Evolutionary conservation across 176 grass and related monocot species (phyloP), one percentile per base, ranked within the genome.

Genomic region (Ensete glaucum): DNA sequence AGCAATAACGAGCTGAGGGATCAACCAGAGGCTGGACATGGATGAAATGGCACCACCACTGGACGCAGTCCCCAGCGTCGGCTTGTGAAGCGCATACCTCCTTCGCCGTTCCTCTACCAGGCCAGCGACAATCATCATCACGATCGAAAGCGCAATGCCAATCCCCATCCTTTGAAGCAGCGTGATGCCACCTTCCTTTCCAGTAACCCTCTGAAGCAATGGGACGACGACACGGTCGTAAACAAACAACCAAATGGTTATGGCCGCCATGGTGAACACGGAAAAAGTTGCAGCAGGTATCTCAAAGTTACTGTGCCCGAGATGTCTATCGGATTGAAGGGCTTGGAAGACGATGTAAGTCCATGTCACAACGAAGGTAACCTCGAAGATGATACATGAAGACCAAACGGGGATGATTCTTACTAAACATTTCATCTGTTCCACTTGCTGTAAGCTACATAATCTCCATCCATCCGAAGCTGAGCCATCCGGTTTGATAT

Each of bases 241-340:
- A 1, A 92, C 50, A 0, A 89, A 89, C 0, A 96, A 51, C 83
- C 87, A 96, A 0, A 81, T 0, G 2, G 89, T 92, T 9, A 96
- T 22, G 1, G 89, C 54, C 7, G 89, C 68, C 93, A 96, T 96
- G 73, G 85, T 49, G 83, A 92, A 96, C 10, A 96, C 85, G n/a
- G 85, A 54, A 59, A 96, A 83, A 10, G 87, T 90, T 4, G 79
- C 93, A 0, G 89, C 73, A 0, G 93, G 92, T 25, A 90, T 79
- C 51, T 90, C 82, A 49, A 88, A 92, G 2, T 53, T 57, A 0
- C 74, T 67, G 0, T 69, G 8, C 3, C 56, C 69, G 52, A 92
- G 21, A 72, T 11, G 89, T 50, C 92, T 71, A 19, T 96, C 63
- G 5, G 87, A 80, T 70, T 89, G 92, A 3, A 77, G 50, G 11